phyloP scores from a whole-genome alignment of 345 rosid species.

The Bretschneidera sinensis region DNA sequence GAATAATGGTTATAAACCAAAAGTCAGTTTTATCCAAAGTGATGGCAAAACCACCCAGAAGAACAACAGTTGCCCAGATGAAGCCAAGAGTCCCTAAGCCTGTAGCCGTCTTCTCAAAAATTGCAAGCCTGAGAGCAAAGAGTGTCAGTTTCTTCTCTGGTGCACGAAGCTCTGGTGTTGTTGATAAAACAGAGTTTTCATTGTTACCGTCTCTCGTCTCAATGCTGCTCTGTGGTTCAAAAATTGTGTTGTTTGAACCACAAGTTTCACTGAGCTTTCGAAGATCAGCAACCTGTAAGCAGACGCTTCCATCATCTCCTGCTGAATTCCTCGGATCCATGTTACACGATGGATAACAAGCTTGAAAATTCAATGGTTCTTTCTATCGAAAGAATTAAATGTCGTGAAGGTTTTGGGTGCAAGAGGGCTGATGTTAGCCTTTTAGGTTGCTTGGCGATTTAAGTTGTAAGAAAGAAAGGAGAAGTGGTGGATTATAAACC shows the following conservation, averaged over 20 bases:
- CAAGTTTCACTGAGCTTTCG: conserved; percentile 37
- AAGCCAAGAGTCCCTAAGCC: conserved; percentile 83
- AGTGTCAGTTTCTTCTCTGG: conserved; percentile 88
- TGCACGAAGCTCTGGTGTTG: conserved; percentile 28
- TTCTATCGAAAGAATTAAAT: not conserved
- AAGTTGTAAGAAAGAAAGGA: not conserved
- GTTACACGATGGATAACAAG: too few species aligned
- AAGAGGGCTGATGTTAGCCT: not conserved
- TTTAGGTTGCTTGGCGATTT: not conserved
- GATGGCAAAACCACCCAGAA: conserved; percentile 86
- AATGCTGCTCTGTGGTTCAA: conserved; percentile 41
- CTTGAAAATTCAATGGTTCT: too few species aligned
- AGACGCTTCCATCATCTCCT: conserved; percentile 47
- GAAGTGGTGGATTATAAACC: conserved; percentile 1
- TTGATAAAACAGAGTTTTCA: conserved; percentile 26
- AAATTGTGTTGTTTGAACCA: conserved; percentile 51
- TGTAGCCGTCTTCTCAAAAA: conserved; percentile 81
- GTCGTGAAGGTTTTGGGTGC: not conserved
- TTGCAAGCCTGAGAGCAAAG: conserved; percentile 75
- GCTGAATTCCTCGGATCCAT: conserved; percentile 31
- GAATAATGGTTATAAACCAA: conserved; percentile 74
- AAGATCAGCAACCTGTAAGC: conserved; percentile 42
- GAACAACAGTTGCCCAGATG: conserved; percentile 96
- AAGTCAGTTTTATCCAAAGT: conserved; percentile 74
- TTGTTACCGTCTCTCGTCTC: conserved; percentile 51